A percentile compares a stretch with the other conserved stretches of the same genome.
phyloP scores from a whole-genome alignment of 805 yeast species.

The Candida ortonii region DNA sequence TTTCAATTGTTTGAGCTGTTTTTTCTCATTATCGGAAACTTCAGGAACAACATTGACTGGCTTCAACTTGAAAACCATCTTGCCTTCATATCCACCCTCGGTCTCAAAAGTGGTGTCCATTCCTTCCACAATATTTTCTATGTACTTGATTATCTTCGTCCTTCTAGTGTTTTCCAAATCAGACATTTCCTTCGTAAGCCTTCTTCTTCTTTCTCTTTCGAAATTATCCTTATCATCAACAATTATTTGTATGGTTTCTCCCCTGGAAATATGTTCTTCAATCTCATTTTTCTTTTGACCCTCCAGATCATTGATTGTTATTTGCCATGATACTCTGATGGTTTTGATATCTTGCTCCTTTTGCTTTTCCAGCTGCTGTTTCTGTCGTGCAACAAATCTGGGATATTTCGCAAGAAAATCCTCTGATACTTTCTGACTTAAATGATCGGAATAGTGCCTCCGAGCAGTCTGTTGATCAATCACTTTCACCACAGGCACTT shows the following conservation, averaged over 20 bases:
- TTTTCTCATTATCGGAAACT: slow-evolving; percentile 26
- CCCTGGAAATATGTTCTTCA: slow-evolving; percentile 41
- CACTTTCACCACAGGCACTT: slow-evolving; percentile 24
- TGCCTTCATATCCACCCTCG: slow-evolving; percentile 20
- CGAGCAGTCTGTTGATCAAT: slow-evolving; percentile 25
- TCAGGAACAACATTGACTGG: slow-evolving; percentile 3
- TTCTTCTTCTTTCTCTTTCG: slow-evolving; percentile 15
- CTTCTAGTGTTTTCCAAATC: slow-evolving; percentile 36
- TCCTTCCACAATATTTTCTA: slow-evolving; percentile 30
- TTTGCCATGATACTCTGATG: slow-evolving; percentile 54
- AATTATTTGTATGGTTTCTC: slow-evolving; percentile 39
- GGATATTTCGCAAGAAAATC: slow-evolving; percentile 17
- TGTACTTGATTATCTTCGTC: slow-evolving; percentile 28
- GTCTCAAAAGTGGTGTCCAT: slow-evolving; percentile 22
- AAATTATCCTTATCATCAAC: slow-evolving; percentile 38
- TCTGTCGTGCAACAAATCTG: slow-evolving; percentile 10
- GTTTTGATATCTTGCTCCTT: slow-evolving; percentile 37
- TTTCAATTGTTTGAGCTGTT: slow-evolving; percentile 31
- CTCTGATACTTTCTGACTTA: slow-evolving; percentile 21
- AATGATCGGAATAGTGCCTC: slow-evolving; percentile 28
- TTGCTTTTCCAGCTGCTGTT: slow-evolving; percentile 9
- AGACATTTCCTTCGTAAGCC: slow-evolving; percentile 15
- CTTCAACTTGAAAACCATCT: slow-evolving; percentile 19
- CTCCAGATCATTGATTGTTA: slow-evolving; percentile 48
- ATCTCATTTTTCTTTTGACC: slow-evolving; percentile 56